Conservation (phyloP, 148 eudicot species). For the Rhododendron vialii region DNA sequence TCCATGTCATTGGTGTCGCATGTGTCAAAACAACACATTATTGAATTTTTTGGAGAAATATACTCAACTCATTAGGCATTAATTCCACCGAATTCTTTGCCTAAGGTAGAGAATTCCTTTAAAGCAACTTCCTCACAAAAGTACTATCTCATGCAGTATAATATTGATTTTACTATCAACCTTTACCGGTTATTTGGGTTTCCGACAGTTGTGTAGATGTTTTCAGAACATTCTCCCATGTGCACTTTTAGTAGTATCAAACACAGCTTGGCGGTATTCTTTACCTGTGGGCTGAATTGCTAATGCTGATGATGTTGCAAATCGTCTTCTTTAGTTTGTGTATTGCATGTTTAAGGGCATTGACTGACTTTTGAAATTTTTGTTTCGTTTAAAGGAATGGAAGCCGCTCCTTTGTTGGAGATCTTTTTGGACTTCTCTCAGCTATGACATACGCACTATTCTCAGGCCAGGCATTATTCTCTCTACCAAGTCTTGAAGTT, state of each 20-base stretch:
- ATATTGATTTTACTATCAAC: background rate
- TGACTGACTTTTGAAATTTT: conserved; percentile 48
- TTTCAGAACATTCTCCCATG: background rate
- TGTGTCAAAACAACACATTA: background rate
- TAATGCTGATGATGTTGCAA: background rate
- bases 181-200: background rate
- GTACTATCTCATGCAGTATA: background rate
- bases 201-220: background rate
- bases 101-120: background rate
- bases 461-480: conserved; percentile 52
- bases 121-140: background rate
- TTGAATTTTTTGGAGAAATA: background rate
- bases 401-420: conserved; percentile 74
- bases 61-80: background rate
- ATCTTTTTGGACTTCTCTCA: conserved; percentile 93
- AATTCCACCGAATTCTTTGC: background rate
- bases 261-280: background rate
- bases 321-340: background rate
- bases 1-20: background rate
- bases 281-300: background rate
- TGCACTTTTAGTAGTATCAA: background rate
- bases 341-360: conserved; percentile 36
- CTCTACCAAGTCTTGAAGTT: background rate
- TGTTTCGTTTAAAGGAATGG: conserved; percentile 61
- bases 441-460: conserved; percentile 88